phyloP scores from a whole-genome alignment of 208 protist genomes.

The Crithidia bombi region DNA sequence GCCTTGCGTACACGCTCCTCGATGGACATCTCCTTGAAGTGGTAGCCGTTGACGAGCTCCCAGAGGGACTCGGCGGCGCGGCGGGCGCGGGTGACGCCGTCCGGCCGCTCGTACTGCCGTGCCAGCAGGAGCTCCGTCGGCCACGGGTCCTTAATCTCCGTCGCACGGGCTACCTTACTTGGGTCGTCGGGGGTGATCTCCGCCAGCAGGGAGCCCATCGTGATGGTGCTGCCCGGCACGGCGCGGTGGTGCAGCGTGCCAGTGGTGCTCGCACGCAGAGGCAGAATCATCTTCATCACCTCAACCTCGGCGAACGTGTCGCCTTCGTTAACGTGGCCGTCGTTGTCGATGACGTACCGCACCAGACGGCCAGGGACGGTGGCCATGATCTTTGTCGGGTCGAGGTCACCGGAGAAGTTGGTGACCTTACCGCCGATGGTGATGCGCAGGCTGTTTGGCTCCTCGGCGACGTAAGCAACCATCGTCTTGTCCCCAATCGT shows the following conservation, averaged over 20 bases:
- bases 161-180: constrained; percentile 72
- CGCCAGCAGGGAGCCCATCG: constrained; percentile 93
- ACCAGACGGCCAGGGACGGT: constrained; percentile 96
- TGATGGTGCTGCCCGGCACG: constrained; percentile 90
- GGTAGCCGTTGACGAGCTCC: constrained; percentile 75
- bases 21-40: constrained; percentile 62
- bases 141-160: constrained; percentile 71
- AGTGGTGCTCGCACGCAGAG: constrained; percentile 78
- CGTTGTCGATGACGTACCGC: constrained; percentile 94
- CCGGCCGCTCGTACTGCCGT: constrained; percentile 58
- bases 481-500: constrained; percentile 73
- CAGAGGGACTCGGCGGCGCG: constrained; percentile 71
- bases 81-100: constrained; percentile 62
- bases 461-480: constrained; percentile 93
- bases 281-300: constrained; percentile 99
- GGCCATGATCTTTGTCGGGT: constrained; percentile 94
- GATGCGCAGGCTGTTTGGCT: constrained; percentile 90
- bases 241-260: constrained; percentile 83
- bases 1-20: constrained; percentile 52
- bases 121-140: constrained; percentile 53
- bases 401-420: constrained; percentile 94
- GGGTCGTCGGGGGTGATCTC: constrained; percentile 94
- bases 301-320: constrained; percentile 96
- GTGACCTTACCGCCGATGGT: constrained; percentile 91
- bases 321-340: constrained; percentile 86